These are phyloP conservation scores for Akanthomyces muscarius DNA, from an alignment of 2,329 filamentous ascomycete genomes.

Conservation along the genomic window DNA sequence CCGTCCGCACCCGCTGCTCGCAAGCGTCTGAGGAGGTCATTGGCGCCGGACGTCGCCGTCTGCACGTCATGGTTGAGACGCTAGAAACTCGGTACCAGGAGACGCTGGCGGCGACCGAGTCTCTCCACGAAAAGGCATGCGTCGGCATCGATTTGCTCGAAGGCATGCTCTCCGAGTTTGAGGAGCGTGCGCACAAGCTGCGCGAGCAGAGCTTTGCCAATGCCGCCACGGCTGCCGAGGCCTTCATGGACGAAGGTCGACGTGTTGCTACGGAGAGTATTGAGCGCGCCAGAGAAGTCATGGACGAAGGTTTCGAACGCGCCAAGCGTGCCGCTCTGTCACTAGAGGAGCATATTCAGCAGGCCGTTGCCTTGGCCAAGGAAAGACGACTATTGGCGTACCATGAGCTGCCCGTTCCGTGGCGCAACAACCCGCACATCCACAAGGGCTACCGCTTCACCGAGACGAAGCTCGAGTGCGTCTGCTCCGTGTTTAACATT, in stretches of 20 bases:
- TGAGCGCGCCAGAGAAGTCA: slow-evolving; percentile 67
- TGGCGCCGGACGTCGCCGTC: slow-evolving; percentile 76
- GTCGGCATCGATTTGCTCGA: slow-evolving; percentile 86
- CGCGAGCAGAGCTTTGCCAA: slow-evolving; percentile 69
- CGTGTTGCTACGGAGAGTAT: slow-evolving; percentile 77
- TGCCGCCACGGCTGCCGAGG: slow-evolving; percentile 62
- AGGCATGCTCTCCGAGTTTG: slow-evolving; percentile 78
- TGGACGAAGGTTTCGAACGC: slow-evolving; percentile 76
- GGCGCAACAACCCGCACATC: slow-evolving; percentile 95
- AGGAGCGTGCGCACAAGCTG: slow-evolving; percentile 74
- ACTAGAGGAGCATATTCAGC: slow-evolving; percentile 79
- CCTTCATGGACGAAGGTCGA: slow-evolving; percentile 72
- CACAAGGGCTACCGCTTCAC: slow-evolving; percentile 87
- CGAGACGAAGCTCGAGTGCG: slow-evolving; percentile 84
- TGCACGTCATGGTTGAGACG: slow-evolving; percentile 88
- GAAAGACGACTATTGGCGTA: slow-evolving; percentile 83
- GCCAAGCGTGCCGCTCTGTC: slow-evolving; percentile 79
- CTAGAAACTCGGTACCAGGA: slow-evolving; percentile 85
- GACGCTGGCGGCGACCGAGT: slow-evolving; percentile 77
- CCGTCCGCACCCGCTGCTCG: slow-evolving; percentile 83
- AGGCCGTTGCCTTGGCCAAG: slow-evolving; percentile 68
- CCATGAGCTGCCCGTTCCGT: slow-evolving; percentile 84
- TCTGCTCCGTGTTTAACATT: slow-evolving; percentile 75
- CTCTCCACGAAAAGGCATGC: slow-evolving; percentile 85
- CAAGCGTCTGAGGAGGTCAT: slow-evolving; percentile 87